Base-by-base conservation (phyloP, 2,329 filamentous ascomycete species). In the Cladophialophora bantiana region DNA sequence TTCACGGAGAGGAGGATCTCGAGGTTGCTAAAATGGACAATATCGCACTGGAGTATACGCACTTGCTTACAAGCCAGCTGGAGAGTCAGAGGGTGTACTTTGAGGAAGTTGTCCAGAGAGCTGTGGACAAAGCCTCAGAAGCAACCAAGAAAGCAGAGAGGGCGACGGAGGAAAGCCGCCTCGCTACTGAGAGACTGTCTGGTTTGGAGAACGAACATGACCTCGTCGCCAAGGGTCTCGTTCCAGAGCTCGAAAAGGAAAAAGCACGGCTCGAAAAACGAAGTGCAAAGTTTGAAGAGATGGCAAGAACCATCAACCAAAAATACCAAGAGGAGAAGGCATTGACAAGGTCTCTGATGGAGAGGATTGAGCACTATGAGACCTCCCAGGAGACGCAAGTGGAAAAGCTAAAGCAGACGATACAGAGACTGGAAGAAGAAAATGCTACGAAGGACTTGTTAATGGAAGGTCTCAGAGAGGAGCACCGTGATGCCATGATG, bases 21-120 rank as follows among this genome's bases (percentile, higher is more conserved):
- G 73, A 74, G 36, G 38, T 74, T 34, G 87, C 89, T 75, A 90
- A 90, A 75, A 81, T 90, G 53, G 88, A 90, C 70, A 92, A 88
- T 74, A 96, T 98, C 76, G 92, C 92, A 35, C 86, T 95, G 71
- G 95, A 99, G 79, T 99, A 98, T 77, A 95, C 94, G 0, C 94
- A 97, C 75, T 87, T 99, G 1, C 86, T 99, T 10, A 96, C 92
- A 2, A 94, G 90, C 67, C 95, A 99, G 75, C 87, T 99, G 2
- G 95, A 98, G 76, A 93, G 90, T 52, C 95, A 99, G 77, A 88
- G 95, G 9, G 85, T 91, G 0, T 99, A 98, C 79, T 99, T 96
- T 73, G 94, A 98, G 77, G 94, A 96, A 72, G 88, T 96, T 77
- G 86, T 99, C 60, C 90, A 89, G 74, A 93, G 96, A 70, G 92